Conservation (phyloP, 805 yeast species). For the Brettanomyces sp. region DNA sequence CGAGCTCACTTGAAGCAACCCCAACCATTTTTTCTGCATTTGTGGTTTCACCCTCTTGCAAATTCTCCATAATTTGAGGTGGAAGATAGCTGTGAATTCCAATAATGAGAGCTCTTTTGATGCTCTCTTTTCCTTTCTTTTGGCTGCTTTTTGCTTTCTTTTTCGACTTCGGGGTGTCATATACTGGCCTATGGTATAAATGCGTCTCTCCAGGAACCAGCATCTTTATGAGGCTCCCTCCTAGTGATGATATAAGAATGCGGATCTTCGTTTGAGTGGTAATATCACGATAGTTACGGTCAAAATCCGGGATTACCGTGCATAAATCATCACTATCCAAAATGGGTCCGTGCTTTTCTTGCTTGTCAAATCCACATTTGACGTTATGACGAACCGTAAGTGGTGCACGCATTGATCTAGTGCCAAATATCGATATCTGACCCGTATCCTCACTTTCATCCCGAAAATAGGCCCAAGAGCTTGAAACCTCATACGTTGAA, state of each 20-base stretch:
- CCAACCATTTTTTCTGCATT: constrained; percentile 74
- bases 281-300: constrained; percentile 17
- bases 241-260: constrained; percentile 13
- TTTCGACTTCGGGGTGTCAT: not conserved
- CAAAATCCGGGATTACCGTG: constrained; percentile 5
- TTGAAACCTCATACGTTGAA: constrained; percentile 11
- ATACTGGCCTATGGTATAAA: constrained; percentile 15
- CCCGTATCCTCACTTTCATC: constrained; percentile 9
- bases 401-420: constrained; percentile 20
- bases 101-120: constrained; percentile 59
- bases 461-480: constrained; percentile 22
- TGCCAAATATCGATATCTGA: constrained; percentile 21
- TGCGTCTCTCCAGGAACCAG: constrained; percentile 22
- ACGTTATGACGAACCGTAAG: constrained; percentile 18
- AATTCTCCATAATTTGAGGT: constrained; percentile 65
- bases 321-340: constrained; percentile 1
- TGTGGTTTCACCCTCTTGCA: constrained; percentile 90
- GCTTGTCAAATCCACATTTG: constrained; percentile 13
- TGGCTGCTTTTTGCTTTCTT: constrained; percentile 1
- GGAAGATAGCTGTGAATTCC: constrained; percentile 97
- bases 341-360: not conserved
- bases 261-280: constrained; percentile 19
- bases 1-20: constrained; percentile 68
- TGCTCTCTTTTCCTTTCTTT: not conserved
- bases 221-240: constrained; percentile 4